Evolutionary conservation across 1,139 yeast species (phyloP).

Genomic region (Eremothecium cymbalariae): DNA sequence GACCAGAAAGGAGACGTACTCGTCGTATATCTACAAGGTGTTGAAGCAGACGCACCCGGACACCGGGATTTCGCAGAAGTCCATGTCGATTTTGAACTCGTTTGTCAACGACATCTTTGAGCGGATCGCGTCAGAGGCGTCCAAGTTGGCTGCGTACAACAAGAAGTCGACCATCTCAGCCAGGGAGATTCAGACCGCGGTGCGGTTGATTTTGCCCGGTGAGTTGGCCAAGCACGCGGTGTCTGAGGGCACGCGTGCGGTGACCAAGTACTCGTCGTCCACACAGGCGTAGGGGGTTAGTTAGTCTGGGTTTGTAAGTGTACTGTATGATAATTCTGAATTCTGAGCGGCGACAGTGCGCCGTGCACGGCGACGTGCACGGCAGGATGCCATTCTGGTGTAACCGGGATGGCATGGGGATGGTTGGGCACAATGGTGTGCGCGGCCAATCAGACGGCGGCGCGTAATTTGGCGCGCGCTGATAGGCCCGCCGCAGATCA

Average conservation of each 20-base stretch:
- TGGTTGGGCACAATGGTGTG: too few relatives aligned
- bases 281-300: constrained; percentile 18
- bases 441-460: too few relatives aligned
- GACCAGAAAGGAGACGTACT: constrained; percentile 98
- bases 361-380: too few relatives aligned
- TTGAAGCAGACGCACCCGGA: constrained; percentile 99
- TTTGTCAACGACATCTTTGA: constrained; percentile 94
- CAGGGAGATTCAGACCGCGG: constrained; percentile 99
- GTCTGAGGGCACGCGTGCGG: constrained; percentile 99
- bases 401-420: too few relatives aligned
- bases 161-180: constrained; percentile 98
- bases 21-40: constrained; percentile 97
- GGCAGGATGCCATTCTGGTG: too few relatives aligned
- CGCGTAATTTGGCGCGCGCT: too few relatives aligned
- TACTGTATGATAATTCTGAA: background rate
- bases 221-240: constrained; percentile 99
- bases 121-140: constrained; percentile 96
- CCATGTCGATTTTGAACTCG: constrained; percentile 98
- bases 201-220: constrained; percentile 98
- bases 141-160: constrained; percentile 99
- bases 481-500: too few relatives aligned
- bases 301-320: constrained; percentile 1
- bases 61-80: constrained; percentile 98
- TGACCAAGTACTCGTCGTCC: constrained; percentile 94
- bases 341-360: too few relatives aligned